A percentile compares a stretch with the other conserved stretches of the same genome.
Conservation (phyloP, 2,329 filamentous ascomycete species). For the Massarina eburnea region DNA sequence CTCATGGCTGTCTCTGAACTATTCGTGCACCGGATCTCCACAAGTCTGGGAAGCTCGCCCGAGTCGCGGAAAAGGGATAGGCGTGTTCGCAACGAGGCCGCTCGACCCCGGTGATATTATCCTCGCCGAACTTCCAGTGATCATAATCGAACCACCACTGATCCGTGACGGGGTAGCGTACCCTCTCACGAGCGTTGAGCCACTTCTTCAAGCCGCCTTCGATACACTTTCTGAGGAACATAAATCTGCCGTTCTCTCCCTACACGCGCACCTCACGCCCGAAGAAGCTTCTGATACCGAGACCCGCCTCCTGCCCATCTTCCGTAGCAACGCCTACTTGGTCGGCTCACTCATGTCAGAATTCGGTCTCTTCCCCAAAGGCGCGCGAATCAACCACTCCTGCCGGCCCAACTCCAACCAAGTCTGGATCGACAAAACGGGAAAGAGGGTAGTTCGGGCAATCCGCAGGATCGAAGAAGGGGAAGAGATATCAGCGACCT, state of each 20-base stretch:
- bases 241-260: slow-evolving; percentile 29
- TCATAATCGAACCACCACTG: slow-evolving; percentile 34
- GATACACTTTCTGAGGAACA: slow-evolving; percentile 18
- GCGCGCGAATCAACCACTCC: slow-evolving; percentile 41
- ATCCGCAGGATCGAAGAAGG: slow-evolving; percentile 40
- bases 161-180: slow-evolving; percentile 30
- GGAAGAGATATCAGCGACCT: slow-evolving; percentile 45
- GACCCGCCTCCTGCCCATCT: slow-evolving; percentile 28
- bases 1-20: slow-evolving; percentile 18
- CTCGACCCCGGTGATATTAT: slow-evolving; percentile 45
- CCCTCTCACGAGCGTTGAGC: slow-evolving; percentile 23
- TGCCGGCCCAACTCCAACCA: slow-evolving; percentile 42
- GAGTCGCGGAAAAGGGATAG: slow-evolving; percentile 46
- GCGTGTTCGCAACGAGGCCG: slow-evolving; percentile 43
- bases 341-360: slow-evolving; percentile 20
- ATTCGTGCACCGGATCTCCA: slow-evolving; percentile 26
- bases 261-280: slow-evolving; percentile 26
- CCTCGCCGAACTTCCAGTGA: slow-evolving; percentile 43
- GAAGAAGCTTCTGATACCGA: slow-evolving; percentile 21
- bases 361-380: slow-evolving; percentile 39
- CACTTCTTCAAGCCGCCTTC: slow-evolving; percentile 26
- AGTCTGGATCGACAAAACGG: slow-evolving; percentile 36
- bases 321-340: slow-evolving; percentile 41
- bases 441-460: slow-evolving; percentile 39
- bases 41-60: slow-evolving; percentile 28